Evolutionary conservation across 768 basidiomycete species (phyloP), one percentile per base, ranked within the genome.

Genomic region (Leccinum subtestaceum): DNA sequence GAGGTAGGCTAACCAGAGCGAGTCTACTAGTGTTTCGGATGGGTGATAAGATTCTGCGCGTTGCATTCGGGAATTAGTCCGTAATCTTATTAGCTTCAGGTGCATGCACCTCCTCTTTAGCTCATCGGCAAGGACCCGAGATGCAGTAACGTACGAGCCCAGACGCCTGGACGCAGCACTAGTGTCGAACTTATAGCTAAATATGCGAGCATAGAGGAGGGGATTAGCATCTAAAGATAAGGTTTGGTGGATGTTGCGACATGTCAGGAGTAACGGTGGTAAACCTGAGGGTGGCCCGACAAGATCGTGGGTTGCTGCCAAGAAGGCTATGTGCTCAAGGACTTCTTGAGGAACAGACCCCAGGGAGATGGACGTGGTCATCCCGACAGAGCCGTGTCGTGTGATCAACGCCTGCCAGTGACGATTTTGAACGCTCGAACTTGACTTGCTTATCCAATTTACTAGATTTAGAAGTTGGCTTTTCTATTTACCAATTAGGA

Each of bases 281-380:
- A 93, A 74, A 34, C 76, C 76, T 1, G 81, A 75, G 15, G 87
- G 88, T 8, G 89, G 87, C 17, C 89, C 88, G 45, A 85, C 74
- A 52, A 80, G 73, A 31, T 57, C 63, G 5, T 79, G 67, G 4
- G 84, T 84, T 8, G 81, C 84, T 43, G 83, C 73, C 64, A 84
- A 85, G 68, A 81, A 86, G 1, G 89, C 89, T 64, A 95, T 86
- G 53, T 85, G 84, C 68, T 93, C 88, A 48, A 95, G 79, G 40
- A 94, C 80, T 72, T 94, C 93, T 60, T 82, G 82, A 13, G 92
- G 92, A 47, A 94, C 73, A 6, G 74, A 73, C 55, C 77, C 74
- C 56, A 91, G 71, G 10, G 70, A 72, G 38, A 43, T 32, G 49
- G 54, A 52, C 32, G 46, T 38, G 11, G 61, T 48, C 63, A 70